Percentiles rank a stretch among this genome's conserved stretches.
Evolutionary conservation across 306 rosid genomes (phyloP).

Genomic region (Malus sieversii): DNA sequence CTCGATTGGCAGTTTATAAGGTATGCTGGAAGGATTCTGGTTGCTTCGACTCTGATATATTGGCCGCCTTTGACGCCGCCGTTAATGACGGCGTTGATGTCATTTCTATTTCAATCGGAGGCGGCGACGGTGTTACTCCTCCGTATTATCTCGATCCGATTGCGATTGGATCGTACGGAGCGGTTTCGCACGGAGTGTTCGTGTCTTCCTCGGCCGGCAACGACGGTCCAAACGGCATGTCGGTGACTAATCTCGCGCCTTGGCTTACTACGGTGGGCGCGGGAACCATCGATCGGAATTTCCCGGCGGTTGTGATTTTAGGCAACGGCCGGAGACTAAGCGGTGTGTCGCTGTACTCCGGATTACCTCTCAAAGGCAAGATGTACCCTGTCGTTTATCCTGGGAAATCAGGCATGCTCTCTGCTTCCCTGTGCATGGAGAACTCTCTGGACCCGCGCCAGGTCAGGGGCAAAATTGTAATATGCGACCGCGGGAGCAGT

Average conservation of each 20-base stretch:
- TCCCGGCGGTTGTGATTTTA: slow-evolving; percentile 54
- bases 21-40: slow-evolving; percentile 89
- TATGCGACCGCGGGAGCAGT: slow-evolving; percentile 78
- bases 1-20: slow-evolving; percentile 70
- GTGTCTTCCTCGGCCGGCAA: slow-evolving; percentile 80
- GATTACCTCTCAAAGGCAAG: slow-evolving; percentile 47
- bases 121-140: slow-evolving; percentile 62
- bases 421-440: slow-evolving; percentile 79
- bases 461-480: slow-evolving; percentile 62
- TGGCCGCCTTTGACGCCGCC: slow-evolving; percentile 70
- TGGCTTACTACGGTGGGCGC: slow-evolving; percentile 91
- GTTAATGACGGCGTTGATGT: slow-evolving; percentile 80
- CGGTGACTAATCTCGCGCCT: slow-evolving; percentile 75
- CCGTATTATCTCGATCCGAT: slow-evolving; percentile 87
- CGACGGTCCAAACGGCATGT: slow-evolving; percentile 74
- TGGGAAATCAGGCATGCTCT: slow-evolving; percentile 56
- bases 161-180: slow-evolving; percentile 84
- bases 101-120: slow-evolving; percentile 78
- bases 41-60: slow-evolving; percentile 80
- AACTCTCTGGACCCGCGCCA: slow-evolving; percentile 57
- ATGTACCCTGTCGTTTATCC: slow-evolving; percentile 73
- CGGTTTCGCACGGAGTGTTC: slow-evolving; percentile 61
- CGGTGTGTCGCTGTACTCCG: slow-evolving; percentile 72
- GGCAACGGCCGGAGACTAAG: slow-evolving; percentile 56
- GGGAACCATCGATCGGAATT: slow-evolving; percentile 79